Evolutionary conservation across 768 basidiomycete genomes (phyloP), one percentile per base, ranked within the genome.

Genomic region (Harrya chromipes): DNA sequence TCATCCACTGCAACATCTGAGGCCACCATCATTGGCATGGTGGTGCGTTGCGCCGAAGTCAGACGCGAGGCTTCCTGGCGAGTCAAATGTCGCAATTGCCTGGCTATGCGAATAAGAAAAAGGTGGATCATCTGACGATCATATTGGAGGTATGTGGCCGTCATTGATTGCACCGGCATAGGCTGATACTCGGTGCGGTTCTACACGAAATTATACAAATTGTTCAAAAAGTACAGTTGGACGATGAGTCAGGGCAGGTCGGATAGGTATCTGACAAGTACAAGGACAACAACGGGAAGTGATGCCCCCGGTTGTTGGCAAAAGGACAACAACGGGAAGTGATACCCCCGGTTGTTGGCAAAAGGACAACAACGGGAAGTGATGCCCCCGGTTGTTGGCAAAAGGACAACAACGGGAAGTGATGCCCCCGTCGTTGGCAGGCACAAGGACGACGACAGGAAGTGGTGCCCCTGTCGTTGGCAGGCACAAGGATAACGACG

Each of bases 181-280:
- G 47, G 19, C 17, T 42, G n/a, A 52, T 38, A 34, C 40, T 12
- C 17, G 53, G 26, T 36, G 39, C 47, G 94, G 91, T 77, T 99
- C 2, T 94, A 93, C 63, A 97, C 92, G 7, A 93, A 94, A 62
- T 78, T 95, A 2, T 98, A 99, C 68, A 95, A 72, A n/a, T n/a
- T n/a, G n/a, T n/a, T n/a, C n/a, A n/a, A n/a, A n/a, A 85, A 82
- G 57, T 80, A 89, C 60, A 74, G 72, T 37, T 68, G 79, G 1
- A 55, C 71, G 31, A 61, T 70, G 19, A 79, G 76, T n/a, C 90
- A 89, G 56, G 82, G 83, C 3, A 82, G 94, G 10, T 90, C 84
- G 78, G n/a, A n/a, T n/a, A n/a, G n/a, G n/a, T n/a, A n/a, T n/a
- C n/a, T n/a, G n/a, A n/a, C n/a, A n/a, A n/a, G n/a, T n/a, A n/a